Evolutionary conservation across 176 grass and related monocot genomes (phyloP).

Genomic region (Oryza longistaminata): DNA sequence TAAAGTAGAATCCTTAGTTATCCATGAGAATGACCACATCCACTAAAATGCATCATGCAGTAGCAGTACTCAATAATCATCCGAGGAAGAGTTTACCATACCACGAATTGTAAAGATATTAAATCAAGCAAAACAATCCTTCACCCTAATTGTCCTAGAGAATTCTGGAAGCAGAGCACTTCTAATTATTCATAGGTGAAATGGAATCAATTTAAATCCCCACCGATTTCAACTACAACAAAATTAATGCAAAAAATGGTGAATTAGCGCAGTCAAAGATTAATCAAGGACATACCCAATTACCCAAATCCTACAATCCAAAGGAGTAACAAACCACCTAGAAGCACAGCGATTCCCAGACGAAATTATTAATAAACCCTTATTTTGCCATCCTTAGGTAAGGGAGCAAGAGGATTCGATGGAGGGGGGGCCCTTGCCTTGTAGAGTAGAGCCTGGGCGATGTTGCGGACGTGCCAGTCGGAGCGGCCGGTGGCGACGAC

Average conservation of each 20-base stretch:
- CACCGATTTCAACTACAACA: not conserved
- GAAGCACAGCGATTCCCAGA: not conserved
- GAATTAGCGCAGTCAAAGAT: not conserved
- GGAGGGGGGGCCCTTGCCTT: slow-evolving; percentile 48
- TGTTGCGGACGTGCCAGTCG: slow-evolving; percentile 95
- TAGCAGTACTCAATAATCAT: not conserved
- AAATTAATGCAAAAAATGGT: not conserved
- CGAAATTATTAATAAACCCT: not conserved
- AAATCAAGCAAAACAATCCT: not conserved
- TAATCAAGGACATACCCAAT: not conserved
- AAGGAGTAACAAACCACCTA: not conserved
- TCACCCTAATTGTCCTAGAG: not conserved
- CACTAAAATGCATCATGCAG: not conserved
- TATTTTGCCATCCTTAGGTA: not conserved
- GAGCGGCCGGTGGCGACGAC: slow-evolving; percentile 81
- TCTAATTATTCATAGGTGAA: not conserved
- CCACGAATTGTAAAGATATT: not conserved
- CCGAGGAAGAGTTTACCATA: not conserved
- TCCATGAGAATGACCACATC: too few species aligned
- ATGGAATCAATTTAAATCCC: not conserved
- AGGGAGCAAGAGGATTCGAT: not conserved
- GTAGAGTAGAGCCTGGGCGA: slow-evolving; percentile 92
- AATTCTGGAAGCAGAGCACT: not conserved
- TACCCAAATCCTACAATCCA: not conserved
- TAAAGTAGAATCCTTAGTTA: too few species aligned